Evolutionary conservation across 2,329 filamentous ascomycete species (phyloP).

Genomic region (Pseudogymnoascus sp.): DNA sequence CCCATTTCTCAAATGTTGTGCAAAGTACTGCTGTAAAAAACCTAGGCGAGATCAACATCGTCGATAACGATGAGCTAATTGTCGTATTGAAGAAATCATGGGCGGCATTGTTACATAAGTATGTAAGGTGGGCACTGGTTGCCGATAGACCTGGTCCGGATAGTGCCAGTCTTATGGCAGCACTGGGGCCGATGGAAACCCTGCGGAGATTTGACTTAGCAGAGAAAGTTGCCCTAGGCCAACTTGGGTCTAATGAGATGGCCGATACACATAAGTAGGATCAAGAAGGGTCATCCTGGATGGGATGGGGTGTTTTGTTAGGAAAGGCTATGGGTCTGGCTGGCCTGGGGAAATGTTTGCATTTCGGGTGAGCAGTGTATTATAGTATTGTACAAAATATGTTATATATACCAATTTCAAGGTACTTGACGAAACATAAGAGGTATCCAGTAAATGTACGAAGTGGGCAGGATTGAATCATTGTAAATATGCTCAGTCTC

Average conservation of each 20-base stretch:
- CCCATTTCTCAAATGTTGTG: conserved; percentile 13
- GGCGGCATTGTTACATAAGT: conserved; percentile 42
- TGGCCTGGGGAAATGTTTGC: background rate
- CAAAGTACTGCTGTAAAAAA: conserved; percentile 10
- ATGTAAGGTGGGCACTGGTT: conserved; percentile 47
- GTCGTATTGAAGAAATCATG: conserved; percentile 22
- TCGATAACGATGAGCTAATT: background rate
- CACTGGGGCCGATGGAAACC: conserved; percentile 45
- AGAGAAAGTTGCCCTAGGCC: conserved; percentile 11
- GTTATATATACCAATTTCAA: conserved; percentile 3
- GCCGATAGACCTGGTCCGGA: conserved; percentile 45
- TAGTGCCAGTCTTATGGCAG: conserved; percentile 43
- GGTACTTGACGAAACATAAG: background rate
- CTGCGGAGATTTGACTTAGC: conserved; percentile 30
- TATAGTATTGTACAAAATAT: background rate
- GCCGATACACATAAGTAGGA: background rate
- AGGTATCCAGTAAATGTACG: background rate
- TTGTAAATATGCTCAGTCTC: background rate
- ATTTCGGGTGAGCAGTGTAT: background rate
- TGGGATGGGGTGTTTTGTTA: background rate
- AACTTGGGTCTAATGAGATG: background rate
- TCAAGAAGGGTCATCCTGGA: background rate
- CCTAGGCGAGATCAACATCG: conserved; percentile 16
- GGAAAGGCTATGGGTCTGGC: background rate
- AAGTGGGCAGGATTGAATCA: background rate